Evolutionary conservation across 805 yeast genomes (phyloP).

Genomic region (Cyberlindnera galapagoensis): DNA sequence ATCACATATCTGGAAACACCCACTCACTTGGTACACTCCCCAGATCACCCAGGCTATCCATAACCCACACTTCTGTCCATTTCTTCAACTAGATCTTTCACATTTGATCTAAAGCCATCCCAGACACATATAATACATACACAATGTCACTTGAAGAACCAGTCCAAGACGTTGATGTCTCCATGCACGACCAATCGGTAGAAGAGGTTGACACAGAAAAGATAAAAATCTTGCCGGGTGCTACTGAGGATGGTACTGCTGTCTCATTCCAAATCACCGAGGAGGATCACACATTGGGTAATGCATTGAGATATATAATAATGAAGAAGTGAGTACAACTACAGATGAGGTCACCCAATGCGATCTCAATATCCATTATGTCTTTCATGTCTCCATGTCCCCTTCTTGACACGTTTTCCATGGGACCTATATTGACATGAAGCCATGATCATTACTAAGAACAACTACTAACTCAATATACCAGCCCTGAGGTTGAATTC

Average conservation of each 20-base stretch:
- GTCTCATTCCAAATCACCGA: slow-evolving; percentile 90
- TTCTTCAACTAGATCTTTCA: not conserved
- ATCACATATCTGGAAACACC: not conserved
- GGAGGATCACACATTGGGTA: slow-evolving; percentile 96
- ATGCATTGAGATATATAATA: slow-evolving; percentile 85
- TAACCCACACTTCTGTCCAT: no score
- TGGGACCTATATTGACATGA: no score
- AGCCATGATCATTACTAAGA: not conserved
- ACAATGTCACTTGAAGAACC: slow-evolving; percentile 21
- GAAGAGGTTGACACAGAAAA: slow-evolving; percentile 20
- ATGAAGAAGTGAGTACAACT: slow-evolving; percentile 76
- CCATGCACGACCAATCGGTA: slow-evolving; percentile 19
- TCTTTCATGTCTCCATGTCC: no score
- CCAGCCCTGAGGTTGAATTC: slow-evolving; percentile 84
- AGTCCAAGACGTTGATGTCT: slow-evolving; percentile 20
- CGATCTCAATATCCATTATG: no score
- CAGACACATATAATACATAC: not conserved
- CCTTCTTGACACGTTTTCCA: no score
- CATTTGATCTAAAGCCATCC: not conserved
- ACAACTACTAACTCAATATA: slow-evolving; percentile 1
- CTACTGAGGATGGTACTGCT: slow-evolving; percentile 88
- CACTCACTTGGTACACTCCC: not conserved
- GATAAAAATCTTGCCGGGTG: slow-evolving; percentile 57
- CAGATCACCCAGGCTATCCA: no score
- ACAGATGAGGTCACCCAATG: no score